Evolutionary conservation across 768 basidiomycete genomes (phyloP), one percentile per base, ranked within the genome.

Genomic region (Scleroderma citrinum): DNA sequence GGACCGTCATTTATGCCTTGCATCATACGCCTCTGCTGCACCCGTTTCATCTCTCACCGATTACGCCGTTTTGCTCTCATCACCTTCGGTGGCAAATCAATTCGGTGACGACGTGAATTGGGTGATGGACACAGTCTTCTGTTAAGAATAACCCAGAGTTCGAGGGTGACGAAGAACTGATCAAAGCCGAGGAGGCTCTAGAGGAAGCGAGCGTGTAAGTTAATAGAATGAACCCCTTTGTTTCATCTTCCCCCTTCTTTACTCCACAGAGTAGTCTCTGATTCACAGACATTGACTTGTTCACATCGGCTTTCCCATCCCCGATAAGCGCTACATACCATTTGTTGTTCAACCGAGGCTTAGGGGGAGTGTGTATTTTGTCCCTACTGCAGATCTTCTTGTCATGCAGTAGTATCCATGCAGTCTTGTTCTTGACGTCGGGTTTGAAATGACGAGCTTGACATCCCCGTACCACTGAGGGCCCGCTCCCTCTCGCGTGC

Each of bases 161-260:
- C 40, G 53, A 60, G 21, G 52, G 69, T 40, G 66, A 67, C 51
- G 56, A 69, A 51, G 75, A 71, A 37, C 70, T 83, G 50, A 47
- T 71, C 49, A 74, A 77, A 38, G 88, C 88, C 31, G 76, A 86
- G 62, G 76, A 75, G 52, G 64, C 72, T 17, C 59, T 90, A 50
- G 72, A 77, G 59, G 72, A 72, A 57, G 76, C 77, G 49, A 74
- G 71, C 58, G 55, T 69, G 49, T 83, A 70, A 69, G 43, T 53
- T 51, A 42, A 26, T 19, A 17, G 32, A 23, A 43, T 49, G 31
- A 48, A 47, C 43, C 7, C 46, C 38, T 44, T 38, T 47, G 34
- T 19, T 35, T 47, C 51, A 23, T 51, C 38, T 5, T 11, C 23
- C 37, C 49, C 52, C 40, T 55, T 65, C 53, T 55, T 60, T 12